Base-by-base conservation (phyloP, 1,284 basidiomycete species). In the Pseudozyma sp. region DNA sequence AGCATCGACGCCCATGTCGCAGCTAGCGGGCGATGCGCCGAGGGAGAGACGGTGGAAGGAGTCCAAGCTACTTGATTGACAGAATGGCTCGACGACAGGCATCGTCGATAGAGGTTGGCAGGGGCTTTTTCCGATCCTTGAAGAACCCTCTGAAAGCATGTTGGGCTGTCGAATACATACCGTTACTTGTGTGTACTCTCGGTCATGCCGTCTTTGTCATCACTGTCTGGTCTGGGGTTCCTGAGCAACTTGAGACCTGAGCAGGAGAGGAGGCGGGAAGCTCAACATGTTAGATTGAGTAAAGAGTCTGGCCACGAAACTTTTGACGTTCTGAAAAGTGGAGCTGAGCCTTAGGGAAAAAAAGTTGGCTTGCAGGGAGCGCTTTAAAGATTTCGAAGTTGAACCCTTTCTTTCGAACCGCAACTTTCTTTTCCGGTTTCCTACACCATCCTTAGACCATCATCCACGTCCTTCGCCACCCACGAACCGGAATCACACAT, bases 31-130 rank as follows among this genome's bases (percentile, higher is more conserved):
- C 14, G 62, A 58, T 29, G 9, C 17, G 1, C 17, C 24, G n/a
- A 57, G 61, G 33, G 64, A 66, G 29, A 49, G 62, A 14, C 52
- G 66, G 7, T 58, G 58, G 37, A 74, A 74, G 29, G 58, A 68
- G 50, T 42, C 39, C 9, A 74, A 74, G 52, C 50, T 75, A 0
- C 49, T 67, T 3, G 68, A 75, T 49, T 70, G 54, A 53, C 30
- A 6, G 4, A 7, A 24, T 14, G 6, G 35, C 19, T n/a, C n/a
- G 57, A 56, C 57, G 64, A 57, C 52, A 57, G 57, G 43, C 47
- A 10, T 44, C 53, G 57, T 67, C 57, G 43, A 39, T 24, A 24
- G 24, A 24, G 24, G 24, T 24, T 24, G 24, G 24, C 24, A 24
- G 24, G 24, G 24, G 4, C 24, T 24, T 24, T 4, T 4, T 24